Evolutionary conservation across 129 eudicot species (phyloP).

Genomic region (Tanacetum coccineum): DNA sequence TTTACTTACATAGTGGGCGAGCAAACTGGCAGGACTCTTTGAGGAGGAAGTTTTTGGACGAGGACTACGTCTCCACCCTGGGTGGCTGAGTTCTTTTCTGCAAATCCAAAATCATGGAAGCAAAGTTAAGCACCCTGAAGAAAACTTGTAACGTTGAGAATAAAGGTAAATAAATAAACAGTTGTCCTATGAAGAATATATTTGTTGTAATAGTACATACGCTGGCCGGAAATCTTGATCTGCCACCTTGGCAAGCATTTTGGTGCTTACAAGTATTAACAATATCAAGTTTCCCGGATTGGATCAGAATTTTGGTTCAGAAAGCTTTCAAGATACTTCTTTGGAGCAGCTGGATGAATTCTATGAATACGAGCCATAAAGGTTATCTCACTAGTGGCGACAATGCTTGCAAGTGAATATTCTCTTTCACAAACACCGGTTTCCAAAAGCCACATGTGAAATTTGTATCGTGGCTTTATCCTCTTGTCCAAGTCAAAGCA

Average conservation of each 20-base stretch:
- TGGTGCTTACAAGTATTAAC: constrained; percentile 11
- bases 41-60: not conserved
- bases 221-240: constrained; percentile 12
- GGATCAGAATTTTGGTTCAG: constrained; percentile 24
- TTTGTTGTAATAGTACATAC: constrained; percentile 6
- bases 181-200: not conserved
- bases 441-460: constrained; percentile 62
- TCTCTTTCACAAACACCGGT: constrained; percentile 45
- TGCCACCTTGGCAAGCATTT: not conserved
- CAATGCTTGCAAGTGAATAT: constrained; percentile 52
- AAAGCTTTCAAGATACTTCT: constrained; percentile 49
- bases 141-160: not conserved
- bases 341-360: constrained; percentile 63
- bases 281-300: constrained; percentile 10
- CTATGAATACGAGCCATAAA: constrained; percentile 48
- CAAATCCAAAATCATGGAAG: constrained; percentile 20
- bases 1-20: constrained; percentile 1
- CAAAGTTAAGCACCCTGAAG: not conserved
- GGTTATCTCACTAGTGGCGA: constrained; percentile 54
- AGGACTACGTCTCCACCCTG: constrained; percentile 11
- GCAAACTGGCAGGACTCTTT: too few species aligned
- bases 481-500: constrained; percentile 63
- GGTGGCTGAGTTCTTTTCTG: not conserved
- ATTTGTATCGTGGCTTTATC: constrained; percentile 64
- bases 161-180: not conserved